Conservation (phyloP, 2,329 filamentous ascomycete species). For the Emmonsiellopsis sp. region DNA sequence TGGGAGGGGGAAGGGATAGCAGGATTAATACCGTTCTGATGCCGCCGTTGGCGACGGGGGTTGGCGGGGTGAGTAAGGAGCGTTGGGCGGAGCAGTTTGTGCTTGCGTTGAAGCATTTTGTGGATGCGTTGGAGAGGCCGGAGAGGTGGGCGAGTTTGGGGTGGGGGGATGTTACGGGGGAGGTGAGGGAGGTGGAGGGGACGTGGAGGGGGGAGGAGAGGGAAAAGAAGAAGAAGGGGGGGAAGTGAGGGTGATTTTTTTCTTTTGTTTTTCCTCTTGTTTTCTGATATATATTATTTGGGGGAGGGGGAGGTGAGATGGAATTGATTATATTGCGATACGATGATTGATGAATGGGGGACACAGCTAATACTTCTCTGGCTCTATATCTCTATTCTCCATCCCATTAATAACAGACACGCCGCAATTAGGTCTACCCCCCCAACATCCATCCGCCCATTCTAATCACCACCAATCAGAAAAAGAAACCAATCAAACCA, state of each 20-base stretch:
- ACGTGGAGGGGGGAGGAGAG: constrained; percentile 14
- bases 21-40: constrained; percentile 40
- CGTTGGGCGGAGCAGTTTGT: constrained; percentile 45
- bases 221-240: background rate
- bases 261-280: no score
- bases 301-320: no score
- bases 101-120: constrained; percentile 44
- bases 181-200: constrained; percentile 19
- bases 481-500: no score
- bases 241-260: background rate
- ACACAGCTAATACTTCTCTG: no score
- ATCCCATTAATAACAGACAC: no score
- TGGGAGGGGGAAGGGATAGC: constrained; percentile 9
- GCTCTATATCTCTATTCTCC: no score
- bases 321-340: no score
- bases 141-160: constrained; percentile 34
- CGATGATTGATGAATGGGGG: no score
- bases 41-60: constrained; percentile 45
- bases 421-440: no score
- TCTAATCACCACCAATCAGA: no score
- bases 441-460: no score
- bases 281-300: no score
- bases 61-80: constrained; percentile 37
- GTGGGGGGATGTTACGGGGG: constrained; percentile 25
- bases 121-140: constrained; percentile 38